Evolutionary conservation across 1,284 basidiomycete genomes (phyloP), one percentile per base, ranked within the genome.

Genomic region (Trametes hirsuta): DNA sequence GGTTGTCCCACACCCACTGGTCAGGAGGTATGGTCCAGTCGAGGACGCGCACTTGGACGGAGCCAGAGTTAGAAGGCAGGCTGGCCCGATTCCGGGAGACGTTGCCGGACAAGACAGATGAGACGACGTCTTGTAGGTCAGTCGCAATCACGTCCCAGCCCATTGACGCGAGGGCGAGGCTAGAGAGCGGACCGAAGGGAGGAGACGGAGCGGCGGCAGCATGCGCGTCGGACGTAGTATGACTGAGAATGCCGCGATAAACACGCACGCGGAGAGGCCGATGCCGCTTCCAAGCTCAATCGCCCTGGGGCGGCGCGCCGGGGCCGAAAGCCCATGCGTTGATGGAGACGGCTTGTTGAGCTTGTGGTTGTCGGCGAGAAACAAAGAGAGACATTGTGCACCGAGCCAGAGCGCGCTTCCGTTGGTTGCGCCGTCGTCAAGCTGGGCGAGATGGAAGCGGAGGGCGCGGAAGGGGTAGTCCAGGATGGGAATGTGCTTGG

Each of bases 321-420:
- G 57, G 54, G 56, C 48, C 47, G 58, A 25, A n/a, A 54, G 47
- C 58, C 61, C 56, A 55, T 45, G 68, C 58, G 57, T 53, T 66
- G 61, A 50, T 3, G 57, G 21, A 36, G 42, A 21, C 4, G 63
- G 62, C 51, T 66, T 68, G 57, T 50, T 30, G 30, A 30, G 66
- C 50, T 63, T 69, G 65, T 65, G 68, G 58, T 72, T 64, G 39
- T 75, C 71, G 18, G 79, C 74, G n/a, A 93, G 79, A 70, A 86
- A 92, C 48, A 80, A 71, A 8, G 89, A 81, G 39, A 94, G 81
- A 66, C 88, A 83, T 73, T 95, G 93, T 0, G 85, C 90, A 42
- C 87, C 87, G 56, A 94, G 85, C 94, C 94, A 96, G 56, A 96
- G 84, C 1, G 91, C 87, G n/a, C 92, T 93, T 18, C 94, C 94